Evolutionary conservation across 179 eudicot species (phyloP).

Genomic region (Sideroxylon spinosum): DNA sequence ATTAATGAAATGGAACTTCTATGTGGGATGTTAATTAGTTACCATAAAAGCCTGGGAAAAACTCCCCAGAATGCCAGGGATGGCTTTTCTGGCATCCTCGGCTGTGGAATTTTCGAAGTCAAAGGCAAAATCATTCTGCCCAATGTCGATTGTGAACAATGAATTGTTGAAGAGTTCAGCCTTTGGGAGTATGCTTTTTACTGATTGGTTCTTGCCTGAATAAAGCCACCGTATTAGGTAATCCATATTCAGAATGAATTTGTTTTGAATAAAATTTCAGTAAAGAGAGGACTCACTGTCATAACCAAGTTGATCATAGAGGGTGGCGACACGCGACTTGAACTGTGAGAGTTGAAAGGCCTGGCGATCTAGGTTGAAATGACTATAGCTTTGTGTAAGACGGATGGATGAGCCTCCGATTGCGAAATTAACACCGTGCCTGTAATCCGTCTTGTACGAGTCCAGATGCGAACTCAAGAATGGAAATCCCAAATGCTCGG

Average conservation of each 20-base stretch:
- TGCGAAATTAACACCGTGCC: conserved; percentile 5
- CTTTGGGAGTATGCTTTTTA: background rate
- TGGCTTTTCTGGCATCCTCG: background rate
- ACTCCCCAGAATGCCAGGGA: background rate
- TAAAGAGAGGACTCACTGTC: background rate
- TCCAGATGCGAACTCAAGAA: background rate
- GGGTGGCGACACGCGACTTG: background rate
- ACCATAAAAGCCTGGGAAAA: no score
- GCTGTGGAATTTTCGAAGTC: background rate
- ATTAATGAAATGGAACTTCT: no score
- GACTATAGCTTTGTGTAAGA: background rate
- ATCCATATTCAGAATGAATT: no score
- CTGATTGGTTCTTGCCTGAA: background rate
- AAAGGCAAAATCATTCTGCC: conserved; percentile 1
- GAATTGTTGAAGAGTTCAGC: background rate
- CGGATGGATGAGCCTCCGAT: background rate
- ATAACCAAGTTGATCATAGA: background rate
- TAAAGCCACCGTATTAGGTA: no score
- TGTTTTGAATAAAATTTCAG: no score
- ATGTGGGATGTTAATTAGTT: no score
- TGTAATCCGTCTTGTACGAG: background rate
- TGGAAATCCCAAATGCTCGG: conserved; percentile 5
- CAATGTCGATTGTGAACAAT: background rate
- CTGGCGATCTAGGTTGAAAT: background rate
- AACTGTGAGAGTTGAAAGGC: background rate